Conservation (phyloP, 805 yeast species). For the Candida tammaniensis region DNA sequence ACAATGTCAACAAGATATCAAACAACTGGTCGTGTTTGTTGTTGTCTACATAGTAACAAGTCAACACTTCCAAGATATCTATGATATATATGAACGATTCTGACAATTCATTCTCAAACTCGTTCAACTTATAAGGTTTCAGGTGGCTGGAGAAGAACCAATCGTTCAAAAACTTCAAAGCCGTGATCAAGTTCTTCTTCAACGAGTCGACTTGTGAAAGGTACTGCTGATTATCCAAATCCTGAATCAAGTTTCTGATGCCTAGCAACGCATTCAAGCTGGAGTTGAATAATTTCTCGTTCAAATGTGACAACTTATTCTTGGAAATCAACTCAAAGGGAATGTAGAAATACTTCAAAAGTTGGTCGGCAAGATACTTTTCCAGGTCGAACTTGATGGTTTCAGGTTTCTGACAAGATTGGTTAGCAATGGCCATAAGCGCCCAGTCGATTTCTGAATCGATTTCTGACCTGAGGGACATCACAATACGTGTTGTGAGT, state of each 20-base stretch:
- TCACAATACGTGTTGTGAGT: constrained; percentile 59
- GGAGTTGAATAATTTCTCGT: constrained; percentile 20
- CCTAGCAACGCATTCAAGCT: constrained; percentile 55
- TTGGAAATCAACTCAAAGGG: constrained; percentile 27
- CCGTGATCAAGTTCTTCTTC: constrained; percentile 43
- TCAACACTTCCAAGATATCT: constrained; percentile 81
- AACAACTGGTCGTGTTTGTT: constrained; percentile 68
- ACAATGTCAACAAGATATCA: constrained; percentile 48
- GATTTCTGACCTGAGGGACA: constrained; percentile 67
- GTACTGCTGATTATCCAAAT: constrained; percentile 75
- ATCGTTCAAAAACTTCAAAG: constrained; percentile 38
- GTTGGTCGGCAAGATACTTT: constrained; percentile 41
- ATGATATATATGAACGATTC: constrained; percentile 67
- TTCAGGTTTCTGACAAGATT: constrained; percentile 51
- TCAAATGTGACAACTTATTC: constrained; percentile 15
- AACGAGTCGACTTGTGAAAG: constrained; percentile 55
- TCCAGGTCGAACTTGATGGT: constrained; percentile 45
- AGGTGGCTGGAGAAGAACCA: constrained; percentile 34
- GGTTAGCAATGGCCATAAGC: constrained; percentile 48
- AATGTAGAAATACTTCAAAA: constrained; percentile 33
- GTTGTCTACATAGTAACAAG: constrained; percentile 78
- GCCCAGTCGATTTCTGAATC: constrained; percentile 73
- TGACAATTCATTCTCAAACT: constrained; percentile 33
- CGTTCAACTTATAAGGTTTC: constrained; percentile 14
- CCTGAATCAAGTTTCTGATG: constrained; percentile 80